phyloP scores from a whole-genome alignment of 2,329 filamentous ascomycete species.

The Exophiala alcalophila region DNA sequence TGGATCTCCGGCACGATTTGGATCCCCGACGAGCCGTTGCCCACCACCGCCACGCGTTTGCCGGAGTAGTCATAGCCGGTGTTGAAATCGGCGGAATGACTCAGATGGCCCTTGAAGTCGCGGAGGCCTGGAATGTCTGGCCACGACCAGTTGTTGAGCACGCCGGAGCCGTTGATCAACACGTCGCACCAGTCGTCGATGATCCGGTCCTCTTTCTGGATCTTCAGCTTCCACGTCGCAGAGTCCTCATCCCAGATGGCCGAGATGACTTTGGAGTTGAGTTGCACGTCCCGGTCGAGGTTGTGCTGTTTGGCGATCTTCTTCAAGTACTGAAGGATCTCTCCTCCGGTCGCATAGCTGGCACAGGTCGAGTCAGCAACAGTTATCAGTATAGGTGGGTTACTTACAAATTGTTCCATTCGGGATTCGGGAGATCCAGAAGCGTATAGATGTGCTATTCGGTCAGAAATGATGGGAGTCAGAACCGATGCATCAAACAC shows the following conservation, averaged over 20 bases:
- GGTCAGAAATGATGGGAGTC: background rate
- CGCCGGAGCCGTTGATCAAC: constrained; percentile 15
- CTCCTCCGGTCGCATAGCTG: constrained; percentile 40
- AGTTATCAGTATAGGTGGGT: background rate
- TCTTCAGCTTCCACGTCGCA: constrained; percentile 38
- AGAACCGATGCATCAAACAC: too few species aligned
- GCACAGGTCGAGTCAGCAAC: background rate
- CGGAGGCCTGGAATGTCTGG: constrained; percentile 32
- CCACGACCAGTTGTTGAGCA: constrained; percentile 31
- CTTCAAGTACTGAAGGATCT: constrained; percentile 46
- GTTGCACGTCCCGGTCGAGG: constrained; percentile 39
- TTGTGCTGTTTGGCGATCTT: constrained; percentile 39
- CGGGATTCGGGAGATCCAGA: constrained; percentile 36
- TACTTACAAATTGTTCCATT: constrained; percentile 38
- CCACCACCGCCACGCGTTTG: constrained; percentile 31
- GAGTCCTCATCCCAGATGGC: constrained; percentile 40
- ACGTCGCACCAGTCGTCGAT: constrained; percentile 21
- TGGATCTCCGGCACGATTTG: constrained; percentile 40
- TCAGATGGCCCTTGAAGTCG: constrained; percentile 37
- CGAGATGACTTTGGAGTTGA: constrained; percentile 38
- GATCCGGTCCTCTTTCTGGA: constrained; percentile 23
- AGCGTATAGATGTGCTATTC: constrained; percentile 18
- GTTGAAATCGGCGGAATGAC: constrained; percentile 44
- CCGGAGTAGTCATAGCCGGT: constrained; percentile 13
- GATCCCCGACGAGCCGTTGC: constrained; percentile 30